Evolutionary conservation across 352 stramenopile species (phyloP).

Genomic region (Elongisporangium undulatum): DNA sequence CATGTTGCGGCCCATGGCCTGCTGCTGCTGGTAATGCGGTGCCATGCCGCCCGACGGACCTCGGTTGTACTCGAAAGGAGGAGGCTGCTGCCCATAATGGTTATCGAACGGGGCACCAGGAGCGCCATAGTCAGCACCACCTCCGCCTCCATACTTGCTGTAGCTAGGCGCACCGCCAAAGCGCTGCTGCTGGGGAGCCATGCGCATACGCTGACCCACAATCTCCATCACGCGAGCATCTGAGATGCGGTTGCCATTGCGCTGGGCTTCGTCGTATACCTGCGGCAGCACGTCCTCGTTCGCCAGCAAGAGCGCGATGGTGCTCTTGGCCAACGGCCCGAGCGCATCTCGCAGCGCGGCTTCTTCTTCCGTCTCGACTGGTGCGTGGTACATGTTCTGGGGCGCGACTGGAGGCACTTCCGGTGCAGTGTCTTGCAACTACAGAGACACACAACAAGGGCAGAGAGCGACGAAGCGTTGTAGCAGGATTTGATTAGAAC

Average conservation of each 20-base stretch:
- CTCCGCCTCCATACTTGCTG: constrained; percentile 36
- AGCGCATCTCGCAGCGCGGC: constrained; percentile 57
- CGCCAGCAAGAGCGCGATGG: constrained; percentile 65
- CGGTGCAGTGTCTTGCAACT: constrained; percentile 7
- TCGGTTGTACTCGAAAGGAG: constrained; percentile 14
- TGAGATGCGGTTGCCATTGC: constrained; percentile 66
- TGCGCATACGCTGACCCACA: constrained; percentile 55
- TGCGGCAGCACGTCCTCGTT: constrained; percentile 72
- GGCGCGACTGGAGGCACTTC: not conserved
- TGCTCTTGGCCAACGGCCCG: constrained; percentile 64
- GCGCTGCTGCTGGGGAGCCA: constrained; percentile 22
- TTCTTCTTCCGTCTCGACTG: constrained; percentile 46
- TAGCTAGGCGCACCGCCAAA: constrained; percentile 21
- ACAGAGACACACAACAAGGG: constrained; percentile 1
- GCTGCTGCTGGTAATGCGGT: constrained; percentile 9
- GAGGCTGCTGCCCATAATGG: not conserved
- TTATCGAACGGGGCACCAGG: not conserved
- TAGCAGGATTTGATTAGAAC: not conserved
- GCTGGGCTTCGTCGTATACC: constrained; percentile 79
- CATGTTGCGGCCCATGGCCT: constrained; percentile 5
- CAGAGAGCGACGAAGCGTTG: not conserved
- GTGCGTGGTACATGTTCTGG: constrained; percentile 10
- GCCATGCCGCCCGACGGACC: constrained; percentile 7
- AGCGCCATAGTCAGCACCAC: not conserved
- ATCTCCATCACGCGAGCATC: constrained; percentile 79